Conservation (phyloP, 768 basidiomycete genomes). For the Lyophyllum shimeji region DNA sequence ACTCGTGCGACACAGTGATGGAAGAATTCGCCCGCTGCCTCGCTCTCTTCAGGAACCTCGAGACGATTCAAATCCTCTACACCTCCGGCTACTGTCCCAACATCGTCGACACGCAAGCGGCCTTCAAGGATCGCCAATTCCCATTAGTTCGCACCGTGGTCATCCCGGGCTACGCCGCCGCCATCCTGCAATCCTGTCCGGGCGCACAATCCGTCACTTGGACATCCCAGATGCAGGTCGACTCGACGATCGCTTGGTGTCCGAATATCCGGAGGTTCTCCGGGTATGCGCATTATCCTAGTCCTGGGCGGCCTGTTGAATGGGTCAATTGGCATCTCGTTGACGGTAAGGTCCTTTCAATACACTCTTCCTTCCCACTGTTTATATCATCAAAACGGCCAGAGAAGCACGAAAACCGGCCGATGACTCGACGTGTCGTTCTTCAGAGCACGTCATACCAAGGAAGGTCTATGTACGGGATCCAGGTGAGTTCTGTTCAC, state of each 20-base stretch:
- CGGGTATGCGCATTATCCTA: background rate
- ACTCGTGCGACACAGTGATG: conserved; percentile 11
- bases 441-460: background rate
- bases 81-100: background rate
- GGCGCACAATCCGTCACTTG: background rate
- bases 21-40: conserved; percentile 22
- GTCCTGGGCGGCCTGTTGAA: background rate
- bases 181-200: conserved; percentile 2
- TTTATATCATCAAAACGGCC: background rate
- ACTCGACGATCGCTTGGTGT: background rate
- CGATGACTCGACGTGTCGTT: background rate
- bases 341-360: background rate
- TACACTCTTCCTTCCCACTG: background rate
- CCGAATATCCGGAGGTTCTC: background rate
- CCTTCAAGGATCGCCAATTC: conserved; percentile 2
- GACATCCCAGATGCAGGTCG: background rate
- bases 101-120: background rate
- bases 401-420: background rate
- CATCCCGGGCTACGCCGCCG: background rate
- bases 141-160: conserved; percentile 3
- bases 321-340: background rate
- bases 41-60: conserved; percentile 19
- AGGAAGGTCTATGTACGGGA: background rate
- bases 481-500: background rate
- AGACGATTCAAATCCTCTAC: conserved; percentile 19